Percentiles rank a stretch among this genome's conserved stretches.
These are phyloP conservation scores for Arthrobotrys musiformis DNA, from an alignment of 2,329 filamentous ascomycete genomes.

Conservation along the genomic window DNA sequence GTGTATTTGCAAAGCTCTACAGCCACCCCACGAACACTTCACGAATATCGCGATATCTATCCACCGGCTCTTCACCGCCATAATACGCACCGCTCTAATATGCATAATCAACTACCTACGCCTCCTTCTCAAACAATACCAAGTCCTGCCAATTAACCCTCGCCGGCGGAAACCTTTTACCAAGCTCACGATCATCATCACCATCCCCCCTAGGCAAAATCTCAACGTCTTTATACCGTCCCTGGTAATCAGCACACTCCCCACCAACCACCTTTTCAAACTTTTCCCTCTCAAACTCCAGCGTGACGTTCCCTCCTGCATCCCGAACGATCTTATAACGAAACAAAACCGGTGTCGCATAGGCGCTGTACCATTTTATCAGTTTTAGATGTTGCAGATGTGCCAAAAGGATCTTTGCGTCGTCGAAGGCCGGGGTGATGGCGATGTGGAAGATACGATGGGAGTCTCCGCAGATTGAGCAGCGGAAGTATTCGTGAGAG, in stretches of 20 bases:
- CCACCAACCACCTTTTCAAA: background rate
- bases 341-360: background rate
- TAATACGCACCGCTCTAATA: no score
- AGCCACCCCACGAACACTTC: no score
- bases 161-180: background rate
- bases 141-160: conserved; percentile 29
- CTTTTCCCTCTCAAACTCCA: background rate
- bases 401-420: background rate
- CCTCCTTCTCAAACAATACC: background rate
- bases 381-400: background rate
- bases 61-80: no score
- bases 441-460: conserved; percentile 22
- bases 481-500: background rate
- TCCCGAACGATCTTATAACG: conserved; percentile 9
- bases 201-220: background rate
- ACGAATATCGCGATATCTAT: no score
- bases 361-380: conserved; percentile 22
- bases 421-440: background rate
- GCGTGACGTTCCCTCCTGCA: background rate
- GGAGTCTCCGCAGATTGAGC: background rate
- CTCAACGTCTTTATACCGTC: conserved; percentile 2
- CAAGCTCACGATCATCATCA: no score
- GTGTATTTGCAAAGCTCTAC: no score
- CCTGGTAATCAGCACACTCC: conserved; percentile 9
- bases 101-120: background rate